Evolutionary conservation across 2,329 filamentous ascomycete genomes (phyloP).

Genomic region (Aspergillus amoenus): DNA sequence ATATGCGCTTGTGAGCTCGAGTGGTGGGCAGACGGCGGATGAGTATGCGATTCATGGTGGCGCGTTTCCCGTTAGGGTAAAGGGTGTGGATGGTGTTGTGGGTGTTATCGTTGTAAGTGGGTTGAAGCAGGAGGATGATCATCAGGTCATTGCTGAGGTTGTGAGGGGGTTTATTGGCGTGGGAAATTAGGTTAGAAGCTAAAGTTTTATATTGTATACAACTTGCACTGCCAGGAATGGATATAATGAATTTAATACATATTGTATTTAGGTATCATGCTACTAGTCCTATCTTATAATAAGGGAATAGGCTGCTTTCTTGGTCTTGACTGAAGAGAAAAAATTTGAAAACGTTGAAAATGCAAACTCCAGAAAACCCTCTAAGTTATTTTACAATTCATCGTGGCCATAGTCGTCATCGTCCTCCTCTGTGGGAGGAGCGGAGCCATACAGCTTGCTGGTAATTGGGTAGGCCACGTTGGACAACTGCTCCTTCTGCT

Average conservation of each 20-base stretch:
- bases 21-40: slow-evolving; percentile 46
- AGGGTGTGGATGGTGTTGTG: slow-evolving; percentile 72
- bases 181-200: slow-evolving; percentile 3
- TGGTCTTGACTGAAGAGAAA: slow-evolving; percentile 4
- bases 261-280: slow-evolving; percentile 19
- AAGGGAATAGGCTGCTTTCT: slow-evolving; percentile 13
- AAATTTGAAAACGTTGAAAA: slow-evolving; percentile 18
- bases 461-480: slow-evolving; percentile 98
- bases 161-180: slow-evolving; percentile 52
- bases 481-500: slow-evolving; percentile 99
- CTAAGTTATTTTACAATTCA: slow-evolving; percentile 66
- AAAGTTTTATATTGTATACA: neutral
- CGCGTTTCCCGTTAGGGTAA: slow-evolving; percentile 69
- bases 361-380: slow-evolving; percentile 38
- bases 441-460: slow-evolving; percentile 86
- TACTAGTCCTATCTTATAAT: slow-evolving; percentile 10
- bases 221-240: neutral
- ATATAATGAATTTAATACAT: neutral
- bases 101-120: slow-evolving; percentile 75
- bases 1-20: slow-evolving; percentile 59
- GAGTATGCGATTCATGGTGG: slow-evolving; percentile 78
- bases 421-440: slow-evolving; percentile 63
- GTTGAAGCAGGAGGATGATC: slow-evolving; percentile 74
- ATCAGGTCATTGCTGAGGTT: slow-evolving; percentile 71
- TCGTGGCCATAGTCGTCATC: slow-evolving; percentile 71